Conservation (phyloP, 805 yeast genomes). For the Saturnispora quitensis region DNA sequence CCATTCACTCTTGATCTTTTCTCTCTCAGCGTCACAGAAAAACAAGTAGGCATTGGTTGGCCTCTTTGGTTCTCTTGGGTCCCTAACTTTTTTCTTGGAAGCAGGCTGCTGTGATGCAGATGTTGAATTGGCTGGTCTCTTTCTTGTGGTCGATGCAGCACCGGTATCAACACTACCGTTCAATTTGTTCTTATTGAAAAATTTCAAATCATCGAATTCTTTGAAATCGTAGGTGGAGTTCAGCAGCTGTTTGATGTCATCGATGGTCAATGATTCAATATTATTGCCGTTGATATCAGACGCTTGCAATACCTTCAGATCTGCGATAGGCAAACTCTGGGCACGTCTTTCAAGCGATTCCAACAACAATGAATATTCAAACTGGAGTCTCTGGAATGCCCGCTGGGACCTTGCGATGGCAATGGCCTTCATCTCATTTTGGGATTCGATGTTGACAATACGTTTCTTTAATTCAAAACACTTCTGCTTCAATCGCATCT, state of each 20-base stretch:
- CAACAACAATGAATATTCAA: constrained; percentile 72
- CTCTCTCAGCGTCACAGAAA: constrained; percentile 82
- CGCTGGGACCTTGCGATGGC: constrained; percentile 71
- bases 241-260: constrained; percentile 23
- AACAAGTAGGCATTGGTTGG: constrained; percentile 86
- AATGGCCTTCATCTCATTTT: constrained; percentile 66
- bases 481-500: constrained; percentile 41
- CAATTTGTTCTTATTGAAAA: not conserved
- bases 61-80: constrained; percentile 79
- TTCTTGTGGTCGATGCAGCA: not conserved
- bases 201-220: constrained; percentile 1
- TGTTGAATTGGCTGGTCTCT: constrained; percentile 1
- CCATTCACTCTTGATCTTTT: constrained; percentile 49
- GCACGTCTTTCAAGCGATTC: constrained; percentile 68
- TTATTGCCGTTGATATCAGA: constrained; percentile 22
- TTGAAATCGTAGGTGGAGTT: constrained; percentile 17
- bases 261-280: constrained; percentile 20
- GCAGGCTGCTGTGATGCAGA: constrained; percentile 17
- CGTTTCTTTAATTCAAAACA: constrained; percentile 64
- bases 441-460: constrained; percentile 62
- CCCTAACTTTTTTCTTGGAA: constrained; percentile 38
- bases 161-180: not conserved
- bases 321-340: constrained; percentile 18
- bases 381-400: constrained; percentile 65
- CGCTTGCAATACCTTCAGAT: constrained; percentile 16